Percentiles rank a stretch among this genome's conserved stretches.
Conservation (phyloP, 2,329 filamentous ascomycete species). For the Aspergillus sp. region DNA sequence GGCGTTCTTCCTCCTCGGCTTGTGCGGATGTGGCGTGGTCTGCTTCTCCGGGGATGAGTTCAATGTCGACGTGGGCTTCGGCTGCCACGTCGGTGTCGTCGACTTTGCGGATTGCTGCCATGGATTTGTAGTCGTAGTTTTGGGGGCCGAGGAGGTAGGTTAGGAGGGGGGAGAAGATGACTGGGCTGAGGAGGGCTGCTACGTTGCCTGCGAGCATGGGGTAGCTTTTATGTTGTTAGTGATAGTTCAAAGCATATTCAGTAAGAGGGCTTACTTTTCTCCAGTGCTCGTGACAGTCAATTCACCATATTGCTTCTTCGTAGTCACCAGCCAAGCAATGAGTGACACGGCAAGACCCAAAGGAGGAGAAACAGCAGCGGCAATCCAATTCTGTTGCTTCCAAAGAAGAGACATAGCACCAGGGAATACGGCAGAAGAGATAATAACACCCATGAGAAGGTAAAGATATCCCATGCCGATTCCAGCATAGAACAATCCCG, state of each 20-base stretch:
- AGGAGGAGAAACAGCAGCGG: conserved; percentile 64
- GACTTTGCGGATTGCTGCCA: conserved; percentile 71
- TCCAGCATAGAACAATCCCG: conserved; percentile 67
- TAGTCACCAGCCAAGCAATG: conserved; percentile 73
- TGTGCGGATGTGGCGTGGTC: conserved; percentile 30
- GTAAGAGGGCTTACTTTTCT: conserved; percentile 51
- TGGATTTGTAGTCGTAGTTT: conserved; percentile 81
- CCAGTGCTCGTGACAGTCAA: conserved; percentile 73
- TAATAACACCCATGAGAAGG: conserved; percentile 86
- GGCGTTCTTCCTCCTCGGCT: conserved; percentile 41
- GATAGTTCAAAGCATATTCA: background rate
- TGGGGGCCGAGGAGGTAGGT: conserved; percentile 65
- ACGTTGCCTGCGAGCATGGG: conserved; percentile 89
- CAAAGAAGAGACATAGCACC: conserved; percentile 76
- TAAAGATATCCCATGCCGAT: conserved; percentile 88
- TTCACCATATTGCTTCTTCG: conserved; percentile 62
- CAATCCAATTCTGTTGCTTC: conserved; percentile 72
- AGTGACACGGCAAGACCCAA: conserved; percentile 65
- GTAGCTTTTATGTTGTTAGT: conserved; percentile 35
- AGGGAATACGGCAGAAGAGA: conserved; percentile 78
- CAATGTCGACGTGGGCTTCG: conserved; percentile 60
- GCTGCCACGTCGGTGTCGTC: conserved; percentile 71
- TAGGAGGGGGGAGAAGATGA: conserved; percentile 71
- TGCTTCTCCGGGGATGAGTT: conserved; percentile 54
- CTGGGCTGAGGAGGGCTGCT: conserved; percentile 70